Conservation (phyloP, 2,329 filamentous ascomycete species). For the Pseudogymnoascus verrucosus region DNA sequence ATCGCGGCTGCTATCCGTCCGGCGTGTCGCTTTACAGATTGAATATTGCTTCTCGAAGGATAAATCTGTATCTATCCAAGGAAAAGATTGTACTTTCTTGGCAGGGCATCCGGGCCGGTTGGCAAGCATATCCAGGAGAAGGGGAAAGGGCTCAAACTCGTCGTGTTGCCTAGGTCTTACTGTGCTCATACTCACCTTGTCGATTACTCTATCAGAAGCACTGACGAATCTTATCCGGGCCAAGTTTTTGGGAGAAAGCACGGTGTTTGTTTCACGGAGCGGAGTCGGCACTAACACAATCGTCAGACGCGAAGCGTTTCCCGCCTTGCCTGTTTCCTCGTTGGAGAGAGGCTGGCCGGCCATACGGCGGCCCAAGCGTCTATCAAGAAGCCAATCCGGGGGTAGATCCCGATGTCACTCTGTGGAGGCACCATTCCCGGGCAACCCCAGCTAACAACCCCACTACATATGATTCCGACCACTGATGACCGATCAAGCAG, state of each 20-base stretch:
- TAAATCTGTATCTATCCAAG: neutral
- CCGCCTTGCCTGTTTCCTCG: neutral
- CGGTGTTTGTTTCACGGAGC: slow-evolving; percentile 4
- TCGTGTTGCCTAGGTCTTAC: neutral
- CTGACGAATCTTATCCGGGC: neutral
- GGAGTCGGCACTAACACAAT: neutral
- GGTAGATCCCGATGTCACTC: slow-evolving; percentile 2
- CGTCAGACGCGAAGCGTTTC: slow-evolving; percentile 1
- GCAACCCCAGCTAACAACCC: neutral
- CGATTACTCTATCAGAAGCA: neutral
- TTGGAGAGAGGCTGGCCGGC: neutral
- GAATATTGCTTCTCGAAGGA: slow-evolving; percentile 4
- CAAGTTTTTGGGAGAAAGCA: neutral
- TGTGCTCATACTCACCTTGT: neutral
- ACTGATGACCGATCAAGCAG: neutral
- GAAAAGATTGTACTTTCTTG: neutral
- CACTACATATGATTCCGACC: neutral
- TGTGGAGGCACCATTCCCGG: neutral
- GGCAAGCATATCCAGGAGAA: neutral
- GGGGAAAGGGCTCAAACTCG: neutral
- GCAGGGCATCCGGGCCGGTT: neutral
- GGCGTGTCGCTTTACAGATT: slow-evolving; percentile 7
- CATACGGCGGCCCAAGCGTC: slow-evolving; percentile 1
- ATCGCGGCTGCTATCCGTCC: neutral
- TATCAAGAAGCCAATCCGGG: slow-evolving; percentile 7